Base-by-base conservation (phyloP, 2,329 filamentous ascomycete genomes). In the Sarocladium oryzae region DNA sequence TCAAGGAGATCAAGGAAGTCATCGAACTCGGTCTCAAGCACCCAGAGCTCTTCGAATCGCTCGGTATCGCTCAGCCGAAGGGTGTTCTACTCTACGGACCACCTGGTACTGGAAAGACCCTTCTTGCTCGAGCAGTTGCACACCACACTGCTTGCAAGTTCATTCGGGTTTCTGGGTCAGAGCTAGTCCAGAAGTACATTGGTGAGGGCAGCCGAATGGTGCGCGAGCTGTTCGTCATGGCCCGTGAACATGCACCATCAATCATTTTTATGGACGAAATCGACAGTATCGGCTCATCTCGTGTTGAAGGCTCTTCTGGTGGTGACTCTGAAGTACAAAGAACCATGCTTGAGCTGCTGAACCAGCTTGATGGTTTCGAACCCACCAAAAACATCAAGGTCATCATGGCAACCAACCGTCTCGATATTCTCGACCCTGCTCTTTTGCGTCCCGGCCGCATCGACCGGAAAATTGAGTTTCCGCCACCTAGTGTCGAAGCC, bases 211-310 rank as follows among this genome's bases (percentile, higher is more conserved):
- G 88, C 61, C 85, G 93, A 61, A 99, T 99, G 93, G 93, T 99
- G 57, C 89, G 93, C 65, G 93, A 99, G 73, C 80, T 99, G 49
- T 99, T 99, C 78, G 88, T 99, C 67, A 99, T 99, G 93, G 93
- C 93, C 24, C 82, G 93, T 71, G 93, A 99, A 68, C 93, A 99
- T 63, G 93, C 93, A 1, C 93, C 93, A 20, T 95, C 89, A 59
- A 99, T 99, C 72, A 99, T 99, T 71, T 99, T 99, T 78, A 99
- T 99, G 93, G 93, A 99, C 69, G 93, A 99, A 72, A 97, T 99
- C 70, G 93, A 99, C 76, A 95, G 89, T 60, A 99, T 99, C 70
- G 93, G 93, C 57, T 96, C 91, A 30, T 96, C 90, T 54, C 88
- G 93, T 71, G 92, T 99, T 51, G 93, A 99, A 67, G 92, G 92